phyloP scores from a whole-genome alignment of 2,329 filamentous ascomycete genomes.

The Zopfia rhizophila region DNA sequence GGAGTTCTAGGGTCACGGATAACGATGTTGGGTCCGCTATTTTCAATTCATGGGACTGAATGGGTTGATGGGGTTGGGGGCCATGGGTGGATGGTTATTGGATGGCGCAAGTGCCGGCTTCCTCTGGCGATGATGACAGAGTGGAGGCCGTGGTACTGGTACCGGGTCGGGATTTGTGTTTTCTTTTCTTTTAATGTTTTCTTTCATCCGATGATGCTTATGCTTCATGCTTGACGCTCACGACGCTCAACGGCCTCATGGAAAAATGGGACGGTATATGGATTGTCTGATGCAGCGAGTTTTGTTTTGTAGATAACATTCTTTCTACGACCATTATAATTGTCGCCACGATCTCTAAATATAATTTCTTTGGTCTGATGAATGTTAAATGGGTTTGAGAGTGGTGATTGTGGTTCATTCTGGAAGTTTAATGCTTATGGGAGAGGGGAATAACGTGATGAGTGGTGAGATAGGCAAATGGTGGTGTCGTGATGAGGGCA shows the following conservation, averaged over 20 bases:
- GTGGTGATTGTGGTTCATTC: no score
- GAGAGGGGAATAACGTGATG: no score
- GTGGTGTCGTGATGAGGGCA: no score
- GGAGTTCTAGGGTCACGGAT: conserved; percentile 1
- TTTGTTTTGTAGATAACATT: conserved; percentile 5
- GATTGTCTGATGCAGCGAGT: conserved; percentile 6
- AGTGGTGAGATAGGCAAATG: no score
- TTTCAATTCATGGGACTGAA: no score
- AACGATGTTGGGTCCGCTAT: no score
- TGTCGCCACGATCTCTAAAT: conserved; percentile 15
- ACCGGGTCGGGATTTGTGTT: conserved; percentile 15
- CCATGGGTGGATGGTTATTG: conserved; percentile 19
- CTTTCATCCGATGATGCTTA: conserved; percentile 12
- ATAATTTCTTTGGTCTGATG: conserved; percentile 9
- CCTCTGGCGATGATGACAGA: conserved; percentile 31
- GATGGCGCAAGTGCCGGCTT: conserved; percentile 38
- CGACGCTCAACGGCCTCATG: no score
- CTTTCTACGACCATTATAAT: conserved; percentile 7
- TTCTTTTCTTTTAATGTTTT: conserved; percentile 22
- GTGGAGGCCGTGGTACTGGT: conserved; percentile 21
- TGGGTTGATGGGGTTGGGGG: conserved; percentile 16
- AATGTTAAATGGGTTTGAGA: no score
- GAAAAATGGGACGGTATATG: no score
- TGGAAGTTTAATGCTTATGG: no score
- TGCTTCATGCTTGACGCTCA: conserved; percentile 7